Conservation (phyloP, 352 stramenopile species). For the Globisporangium viniferum region DNA sequence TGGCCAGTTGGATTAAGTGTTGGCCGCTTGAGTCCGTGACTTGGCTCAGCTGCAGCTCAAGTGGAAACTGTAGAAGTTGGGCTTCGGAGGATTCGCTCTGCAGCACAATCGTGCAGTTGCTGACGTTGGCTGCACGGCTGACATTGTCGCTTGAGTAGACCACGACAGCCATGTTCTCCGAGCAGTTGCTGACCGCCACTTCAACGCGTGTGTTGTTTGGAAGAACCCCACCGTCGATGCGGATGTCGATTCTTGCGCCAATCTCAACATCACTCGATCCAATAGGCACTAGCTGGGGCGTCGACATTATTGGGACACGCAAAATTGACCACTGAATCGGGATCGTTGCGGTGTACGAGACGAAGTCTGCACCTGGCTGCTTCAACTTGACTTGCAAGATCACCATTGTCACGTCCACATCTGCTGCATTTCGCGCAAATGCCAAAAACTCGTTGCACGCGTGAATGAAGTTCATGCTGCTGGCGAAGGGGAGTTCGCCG, state of each 20-base stretch:
- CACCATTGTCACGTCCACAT: neutral
- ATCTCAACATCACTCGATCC: conserved; percentile 8
- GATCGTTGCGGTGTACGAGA: conserved; percentile 11
- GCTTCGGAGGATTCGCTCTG: conserved; percentile 2
- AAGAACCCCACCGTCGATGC: neutral
- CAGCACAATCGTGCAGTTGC: conserved; percentile 18
- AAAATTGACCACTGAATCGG: conserved; percentile 23
- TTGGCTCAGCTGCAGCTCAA: conserved; percentile 18
- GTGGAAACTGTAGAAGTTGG: conserved; percentile 7
- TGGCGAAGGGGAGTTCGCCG: neutral
- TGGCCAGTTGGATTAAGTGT: conserved; percentile 12
- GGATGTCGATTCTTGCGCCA: conserved; percentile 3
- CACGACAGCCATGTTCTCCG: neutral
- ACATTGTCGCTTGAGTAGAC: neutral
- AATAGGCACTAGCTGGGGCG: neutral
- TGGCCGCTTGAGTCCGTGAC: neutral
- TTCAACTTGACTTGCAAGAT: conserved; percentile 15
- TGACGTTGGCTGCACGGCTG: neutral
- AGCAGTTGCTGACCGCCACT: conserved; percentile 9
- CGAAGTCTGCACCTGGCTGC: neutral
- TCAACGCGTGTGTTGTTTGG: conserved; percentile 7
- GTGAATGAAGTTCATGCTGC: conserved; percentile 5
- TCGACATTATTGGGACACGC: neutral
- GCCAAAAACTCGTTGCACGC: conserved; percentile 7
- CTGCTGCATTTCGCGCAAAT: neutral